phyloP scores from a whole-genome alignment of 345 rosid species.

The Rhodamnia argentea region DNA sequence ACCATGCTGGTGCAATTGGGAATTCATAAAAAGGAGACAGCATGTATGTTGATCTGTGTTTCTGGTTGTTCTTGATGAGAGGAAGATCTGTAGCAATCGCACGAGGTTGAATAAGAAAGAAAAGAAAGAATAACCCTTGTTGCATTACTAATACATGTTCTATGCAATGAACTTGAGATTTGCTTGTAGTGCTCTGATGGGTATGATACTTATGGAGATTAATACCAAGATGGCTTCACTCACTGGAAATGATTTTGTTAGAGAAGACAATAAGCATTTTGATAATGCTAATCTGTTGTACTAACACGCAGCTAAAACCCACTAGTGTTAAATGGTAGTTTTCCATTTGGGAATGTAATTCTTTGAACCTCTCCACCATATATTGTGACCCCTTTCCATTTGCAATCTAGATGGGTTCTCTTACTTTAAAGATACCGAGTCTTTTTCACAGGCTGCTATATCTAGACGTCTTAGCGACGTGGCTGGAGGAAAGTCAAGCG shows the following conservation, averaged over 20 bases:
- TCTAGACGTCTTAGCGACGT: slow-evolving; percentile 83
- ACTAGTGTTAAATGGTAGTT: background rate
- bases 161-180: background rate
- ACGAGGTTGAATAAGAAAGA: background rate
- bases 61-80: background rate
- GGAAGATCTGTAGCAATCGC: background rate
- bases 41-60: background rate
- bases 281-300: background rate
- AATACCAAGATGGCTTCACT: background rate
- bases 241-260: background rate
- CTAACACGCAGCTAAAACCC: background rate
- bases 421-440: background rate
- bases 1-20: background rate
- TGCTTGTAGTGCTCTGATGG: background rate
- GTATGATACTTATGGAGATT: background rate
- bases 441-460: slow-evolving; percentile 66
- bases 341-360: background rate
- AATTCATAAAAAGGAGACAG: background rate
- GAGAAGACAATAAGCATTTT: background rate
- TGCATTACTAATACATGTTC: background rate
- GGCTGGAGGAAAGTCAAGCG: slow-evolving; percentile 25
- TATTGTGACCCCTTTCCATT: background rate
- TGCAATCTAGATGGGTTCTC: background rate
- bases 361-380: background rate
- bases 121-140: background rate